These are phyloP conservation scores for Colletotrichum liaoningense DNA, from an alignment of 2,329 filamentous ascomycete species.

Conservation along the genomic window DNA sequence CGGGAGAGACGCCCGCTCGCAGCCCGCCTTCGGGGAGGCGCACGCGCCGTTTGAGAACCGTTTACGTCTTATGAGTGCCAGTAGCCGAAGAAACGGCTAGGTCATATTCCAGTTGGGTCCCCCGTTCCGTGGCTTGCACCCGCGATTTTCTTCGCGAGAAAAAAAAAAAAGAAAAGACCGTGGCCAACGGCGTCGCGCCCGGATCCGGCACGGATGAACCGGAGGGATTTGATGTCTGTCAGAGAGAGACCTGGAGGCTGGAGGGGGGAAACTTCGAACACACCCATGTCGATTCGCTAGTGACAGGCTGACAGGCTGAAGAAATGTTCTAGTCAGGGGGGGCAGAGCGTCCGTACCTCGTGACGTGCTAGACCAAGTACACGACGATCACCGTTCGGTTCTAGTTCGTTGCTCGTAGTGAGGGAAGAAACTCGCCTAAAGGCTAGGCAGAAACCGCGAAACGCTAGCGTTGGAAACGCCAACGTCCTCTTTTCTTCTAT, in stretches of 20 bases:
- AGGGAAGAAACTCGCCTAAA: background rate
- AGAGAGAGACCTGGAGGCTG: no score
- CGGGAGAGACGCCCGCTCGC: background rate
- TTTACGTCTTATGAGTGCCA: background rate
- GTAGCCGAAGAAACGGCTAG: background rate
- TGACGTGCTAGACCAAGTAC: background rate
- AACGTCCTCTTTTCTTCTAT: background rate
- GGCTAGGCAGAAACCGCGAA: background rate
- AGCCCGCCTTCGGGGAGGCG: background rate
- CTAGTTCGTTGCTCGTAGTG: background rate
- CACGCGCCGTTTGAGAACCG: background rate
- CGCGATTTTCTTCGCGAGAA: background rate
- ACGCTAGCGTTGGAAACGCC: slow-evolving; percentile 12
- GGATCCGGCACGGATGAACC: slow-evolving; percentile 16
- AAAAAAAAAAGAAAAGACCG: background rate
- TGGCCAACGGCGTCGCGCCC: slow-evolving; percentile 14
- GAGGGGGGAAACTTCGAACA: background rate
- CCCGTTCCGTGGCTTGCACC: background rate
- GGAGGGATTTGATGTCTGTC: background rate
- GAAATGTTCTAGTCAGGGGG: slow-evolving; percentile 14
- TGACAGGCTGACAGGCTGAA: background rate
- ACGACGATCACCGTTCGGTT: slow-evolving; percentile 9
- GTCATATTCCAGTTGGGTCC: background rate
- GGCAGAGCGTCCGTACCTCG: background rate
- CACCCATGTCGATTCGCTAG: slow-evolving; percentile 2